phyloP scores from a whole-genome alignment of 306 rosid genomes.

The Vigna mungo region DNA sequence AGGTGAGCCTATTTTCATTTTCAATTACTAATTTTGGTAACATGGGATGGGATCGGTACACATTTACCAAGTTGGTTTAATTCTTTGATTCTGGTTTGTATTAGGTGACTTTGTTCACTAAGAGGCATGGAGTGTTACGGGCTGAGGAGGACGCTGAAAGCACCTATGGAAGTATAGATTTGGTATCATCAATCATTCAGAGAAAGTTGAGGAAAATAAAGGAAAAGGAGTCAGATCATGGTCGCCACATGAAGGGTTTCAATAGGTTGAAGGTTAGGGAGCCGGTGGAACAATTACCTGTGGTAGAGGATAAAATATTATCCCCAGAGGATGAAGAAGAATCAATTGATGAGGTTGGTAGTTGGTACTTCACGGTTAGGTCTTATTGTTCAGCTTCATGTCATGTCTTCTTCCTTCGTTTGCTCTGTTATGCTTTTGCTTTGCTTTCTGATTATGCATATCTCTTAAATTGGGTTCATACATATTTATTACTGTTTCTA shows the following conservation, averaged over 20 bases:
- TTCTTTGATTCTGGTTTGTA: constrained; percentile 5
- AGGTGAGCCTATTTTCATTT: constrained; percentile 62
- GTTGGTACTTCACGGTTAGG: constrained; percentile 10
- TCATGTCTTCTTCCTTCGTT: neutral
- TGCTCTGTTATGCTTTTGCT: neutral
- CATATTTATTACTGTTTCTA: neutral
- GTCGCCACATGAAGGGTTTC: constrained; percentile 95
- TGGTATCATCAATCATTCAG: constrained; percentile 88
- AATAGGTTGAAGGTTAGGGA: constrained; percentile 76
- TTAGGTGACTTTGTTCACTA: constrained; percentile 82
- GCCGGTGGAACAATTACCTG: constrained; percentile 40
- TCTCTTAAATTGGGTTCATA: constrained; percentile 33
- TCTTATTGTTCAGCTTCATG: neutral
- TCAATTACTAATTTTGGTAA: constrained; percentile 27
- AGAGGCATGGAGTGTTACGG: constrained; percentile 89
- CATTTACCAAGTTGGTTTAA: neutral
- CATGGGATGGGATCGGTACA: constrained; percentile 16
- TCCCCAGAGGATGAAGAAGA: constrained; percentile 55
- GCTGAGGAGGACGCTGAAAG: constrained; percentile 92
- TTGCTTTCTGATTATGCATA: constrained; percentile 9
- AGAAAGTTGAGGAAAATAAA: constrained; percentile 94
- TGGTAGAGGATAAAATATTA: constrained; percentile 47
- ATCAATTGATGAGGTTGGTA: constrained; percentile 67
- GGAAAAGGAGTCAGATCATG: constrained; percentile 88
- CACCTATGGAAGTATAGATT: constrained; percentile 79